Conservation (phyloP, 768 basidiomycete genomes). For the Tylopilus cervinicoccineus region DNA sequence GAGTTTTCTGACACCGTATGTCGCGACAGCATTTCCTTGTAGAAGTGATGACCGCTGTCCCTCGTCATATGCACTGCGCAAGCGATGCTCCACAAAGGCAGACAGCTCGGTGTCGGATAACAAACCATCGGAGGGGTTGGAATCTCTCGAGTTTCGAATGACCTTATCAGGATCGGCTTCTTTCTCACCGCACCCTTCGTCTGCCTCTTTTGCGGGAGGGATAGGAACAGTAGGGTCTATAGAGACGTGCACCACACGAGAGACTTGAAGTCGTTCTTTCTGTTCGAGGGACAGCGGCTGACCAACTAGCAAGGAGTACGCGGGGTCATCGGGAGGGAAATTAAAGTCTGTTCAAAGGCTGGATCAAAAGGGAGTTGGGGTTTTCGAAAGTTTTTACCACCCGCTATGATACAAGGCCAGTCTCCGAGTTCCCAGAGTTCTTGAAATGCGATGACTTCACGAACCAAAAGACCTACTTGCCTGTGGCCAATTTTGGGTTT, state of each 20-base stretch:
- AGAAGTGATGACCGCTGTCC: conserved; percentile 33
- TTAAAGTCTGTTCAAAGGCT: conserved; percentile 70
- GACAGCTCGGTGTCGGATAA: conserved; percentile 56
- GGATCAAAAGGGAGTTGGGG: not conserved
- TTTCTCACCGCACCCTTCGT: conserved; percentile 39
- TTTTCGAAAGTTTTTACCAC: conserved; percentile 50
- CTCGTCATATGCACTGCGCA: conserved; percentile 68
- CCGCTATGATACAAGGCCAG: conserved; percentile 84
- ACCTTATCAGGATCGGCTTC: conserved; percentile 58
- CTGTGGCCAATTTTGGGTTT: conserved; percentile 36
- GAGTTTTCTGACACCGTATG: conserved; percentile 49
- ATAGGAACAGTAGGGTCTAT: conserved; percentile 56
- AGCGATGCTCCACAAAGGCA: conserved; percentile 34
- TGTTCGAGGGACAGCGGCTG: conserved; percentile 55
- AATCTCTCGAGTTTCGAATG: conserved; percentile 70
- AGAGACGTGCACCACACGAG: conserved; percentile 69
- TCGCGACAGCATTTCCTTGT: conserved; percentile 24
- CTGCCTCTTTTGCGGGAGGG: conserved; percentile 19
- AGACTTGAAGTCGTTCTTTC: conserved; percentile 46
- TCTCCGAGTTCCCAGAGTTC: conserved; percentile 36
- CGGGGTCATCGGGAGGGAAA: conserved; percentile 75
- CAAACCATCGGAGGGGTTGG: conserved; percentile 62
- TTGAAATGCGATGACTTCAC: conserved; percentile 58
- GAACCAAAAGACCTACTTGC: conserved; percentile 72
- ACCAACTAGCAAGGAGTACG: conserved; percentile 73